These are phyloP conservation scores for Nepenthes alata DNA, from an alignment of 179 eudicot genomes.

Conservation along the genomic window DNA sequence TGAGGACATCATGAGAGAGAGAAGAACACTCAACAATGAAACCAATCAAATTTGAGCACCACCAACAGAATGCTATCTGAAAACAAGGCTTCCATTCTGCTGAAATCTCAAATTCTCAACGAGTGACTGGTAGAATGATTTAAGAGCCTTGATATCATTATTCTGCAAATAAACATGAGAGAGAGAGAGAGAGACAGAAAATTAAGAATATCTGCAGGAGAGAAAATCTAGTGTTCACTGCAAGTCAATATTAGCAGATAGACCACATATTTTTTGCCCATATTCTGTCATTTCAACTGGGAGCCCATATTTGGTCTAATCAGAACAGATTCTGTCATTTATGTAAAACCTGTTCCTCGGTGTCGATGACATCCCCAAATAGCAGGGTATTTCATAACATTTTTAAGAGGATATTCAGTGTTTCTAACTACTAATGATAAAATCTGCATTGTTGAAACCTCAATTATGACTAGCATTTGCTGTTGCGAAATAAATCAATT, in stretches of 20 bases:
- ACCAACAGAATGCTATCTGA: slow-evolving; percentile 57
- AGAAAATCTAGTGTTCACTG: not conserved
- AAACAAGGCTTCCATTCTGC: slow-evolving; percentile 87
- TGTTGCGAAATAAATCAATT: too few species aligned
- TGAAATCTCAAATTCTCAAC: slow-evolving; percentile 66
- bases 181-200: not conserved
- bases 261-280: not conserved
- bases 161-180: slow-evolving; percentile 28
- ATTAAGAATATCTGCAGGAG: not conserved
- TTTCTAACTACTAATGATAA: too few species aligned
- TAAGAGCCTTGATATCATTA: slow-evolving; percentile 64
- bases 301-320: too few species aligned
- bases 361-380: too few species aligned
- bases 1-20: slow-evolving; percentile 9
- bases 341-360: too few species aligned
- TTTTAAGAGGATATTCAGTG: too few species aligned
- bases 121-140: slow-evolving; percentile 65
- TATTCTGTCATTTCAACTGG: too few species aligned
- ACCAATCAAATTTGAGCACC: slow-evolving; percentile 2
- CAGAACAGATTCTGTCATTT: too few species aligned
- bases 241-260: not conserved
- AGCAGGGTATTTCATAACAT: too few species aligned
- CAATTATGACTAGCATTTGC: too few species aligned
- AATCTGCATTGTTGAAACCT: too few species aligned
- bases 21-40: slow-evolving; percentile 11